Evolutionary conservation across 2,329 filamentous ascomycete genomes (phyloP).

Genomic region (Orbilia blumenaviensis): DNA sequence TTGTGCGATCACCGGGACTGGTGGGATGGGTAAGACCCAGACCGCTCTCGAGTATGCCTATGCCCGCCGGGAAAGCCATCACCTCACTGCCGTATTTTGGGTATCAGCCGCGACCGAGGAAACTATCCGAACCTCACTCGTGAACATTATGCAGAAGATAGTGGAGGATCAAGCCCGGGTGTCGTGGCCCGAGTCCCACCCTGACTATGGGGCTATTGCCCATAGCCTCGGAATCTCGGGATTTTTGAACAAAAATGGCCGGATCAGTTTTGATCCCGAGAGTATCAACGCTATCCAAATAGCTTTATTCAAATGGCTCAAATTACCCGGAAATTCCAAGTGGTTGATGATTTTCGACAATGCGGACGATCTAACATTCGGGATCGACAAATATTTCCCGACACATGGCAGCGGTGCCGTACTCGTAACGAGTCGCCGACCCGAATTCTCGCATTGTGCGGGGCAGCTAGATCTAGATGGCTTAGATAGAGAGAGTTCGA

Average conservation of each 20-base stretch:
- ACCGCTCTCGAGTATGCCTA: conserved; percentile 26
- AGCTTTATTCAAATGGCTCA: conserved; percentile 8
- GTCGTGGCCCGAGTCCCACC: conserved; percentile 7
- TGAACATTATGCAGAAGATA: conserved; percentile 18
- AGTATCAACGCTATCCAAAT: neutral
- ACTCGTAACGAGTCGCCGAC: conserved; percentile 15
- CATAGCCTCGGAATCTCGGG: conserved; percentile 6
- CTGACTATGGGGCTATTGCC: neutral
- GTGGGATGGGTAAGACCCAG: conserved; percentile 31
- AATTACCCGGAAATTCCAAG: neutral
- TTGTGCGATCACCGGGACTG: conserved; percentile 8
- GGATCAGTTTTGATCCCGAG: neutral
- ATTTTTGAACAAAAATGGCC: neutral
- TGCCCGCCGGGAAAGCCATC: neutral
- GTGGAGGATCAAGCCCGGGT: conserved; percentile 4
- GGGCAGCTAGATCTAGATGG: neutral
- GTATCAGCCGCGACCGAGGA: conserved; percentile 4
- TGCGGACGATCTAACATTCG: neutral
- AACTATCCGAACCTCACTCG: neutral
- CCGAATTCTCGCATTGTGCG: neutral
- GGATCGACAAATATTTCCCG: conserved; percentile 13
- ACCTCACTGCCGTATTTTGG: conserved; percentile 17
- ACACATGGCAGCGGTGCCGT: conserved; percentile 5
- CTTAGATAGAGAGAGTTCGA: neutral
- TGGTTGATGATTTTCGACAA: conserved; percentile 36